Evolutionary conservation across 768 basidiomycete species (phyloP).

Genomic region (Termitomyces sp.): DNA sequence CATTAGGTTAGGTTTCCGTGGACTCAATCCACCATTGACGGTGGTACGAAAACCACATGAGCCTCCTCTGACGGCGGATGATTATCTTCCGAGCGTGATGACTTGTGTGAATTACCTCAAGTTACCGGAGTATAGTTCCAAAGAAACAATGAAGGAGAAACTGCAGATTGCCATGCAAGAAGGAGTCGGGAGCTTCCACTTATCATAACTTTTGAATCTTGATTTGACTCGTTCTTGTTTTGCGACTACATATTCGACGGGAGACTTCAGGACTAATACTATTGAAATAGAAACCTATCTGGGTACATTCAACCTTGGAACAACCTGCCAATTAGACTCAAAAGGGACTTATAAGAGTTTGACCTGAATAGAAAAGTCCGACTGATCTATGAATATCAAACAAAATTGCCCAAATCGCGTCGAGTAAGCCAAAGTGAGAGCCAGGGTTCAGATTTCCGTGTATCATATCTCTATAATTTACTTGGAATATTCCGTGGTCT

Average conservation of each 20-base stretch:
- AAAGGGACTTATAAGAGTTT: too few relatives aligned
- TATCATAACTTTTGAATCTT: constrained; percentile 57
- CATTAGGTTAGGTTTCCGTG: constrained; percentile 71
- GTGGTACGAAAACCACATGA: constrained; percentile 98
- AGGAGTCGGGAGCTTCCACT: constrained; percentile 95
- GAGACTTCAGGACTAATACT: neutral
- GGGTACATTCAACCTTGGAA: neutral
- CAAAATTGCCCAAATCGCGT: too few relatives aligned
- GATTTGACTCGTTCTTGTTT: constrained; percentile 8
- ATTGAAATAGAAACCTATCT: neutral
- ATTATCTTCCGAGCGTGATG: constrained; percentile 97
- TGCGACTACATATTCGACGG: constrained; percentile 2
- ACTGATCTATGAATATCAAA: too few relatives aligned
- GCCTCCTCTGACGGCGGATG: constrained; percentile 82
- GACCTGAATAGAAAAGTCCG: too few relatives aligned
- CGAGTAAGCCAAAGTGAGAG: too few relatives aligned
- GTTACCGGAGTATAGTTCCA: constrained; percentile 90
- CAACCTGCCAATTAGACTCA: too few relatives aligned
- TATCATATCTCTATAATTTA: too few relatives aligned
- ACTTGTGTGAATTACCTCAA: constrained; percentile 98
- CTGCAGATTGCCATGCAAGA: constrained; percentile 83
- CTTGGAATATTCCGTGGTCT: too few relatives aligned
- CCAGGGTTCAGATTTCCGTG: too few relatives aligned
- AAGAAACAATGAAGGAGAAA: constrained; percentile 79
- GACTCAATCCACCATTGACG: constrained; percentile 88